These are phyloP conservation scores for Podospora pseudoanserina DNA, from an alignment of 495 filamentous ascomycete species.

Conservation along the genomic window DNA sequence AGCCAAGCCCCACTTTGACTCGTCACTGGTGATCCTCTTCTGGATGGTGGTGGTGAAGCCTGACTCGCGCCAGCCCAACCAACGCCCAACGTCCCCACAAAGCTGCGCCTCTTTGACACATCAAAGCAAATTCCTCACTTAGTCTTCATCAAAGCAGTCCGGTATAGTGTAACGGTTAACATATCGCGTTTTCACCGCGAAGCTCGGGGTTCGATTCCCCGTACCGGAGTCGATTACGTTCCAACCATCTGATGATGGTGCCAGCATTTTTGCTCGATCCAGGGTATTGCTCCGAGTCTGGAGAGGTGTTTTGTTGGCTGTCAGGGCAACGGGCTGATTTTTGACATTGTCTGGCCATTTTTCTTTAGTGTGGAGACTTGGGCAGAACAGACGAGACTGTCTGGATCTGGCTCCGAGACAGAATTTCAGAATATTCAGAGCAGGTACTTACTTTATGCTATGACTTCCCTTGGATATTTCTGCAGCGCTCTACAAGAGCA, in stretches of 20 bases:
- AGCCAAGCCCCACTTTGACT: neutral
- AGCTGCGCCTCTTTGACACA: neutral
- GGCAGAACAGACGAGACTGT: no score
- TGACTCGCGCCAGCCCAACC: neutral
- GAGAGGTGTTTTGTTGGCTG: neutral
- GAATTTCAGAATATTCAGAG: no score
- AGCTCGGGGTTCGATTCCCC: conserved; percentile 52
- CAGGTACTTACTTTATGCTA: no score
- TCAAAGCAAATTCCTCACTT: neutral
- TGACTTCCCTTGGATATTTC: no score
- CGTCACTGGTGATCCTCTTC: neutral
- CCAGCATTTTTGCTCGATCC: neutral
- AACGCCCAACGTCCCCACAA: neutral
- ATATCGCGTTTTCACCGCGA: conserved; percentile 51
- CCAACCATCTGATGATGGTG: neutral
- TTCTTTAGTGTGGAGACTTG: neutral
- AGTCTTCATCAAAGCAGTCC: conserved; percentile 18
- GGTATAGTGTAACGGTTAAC: conserved; percentile 49
- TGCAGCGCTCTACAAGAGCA: no score
- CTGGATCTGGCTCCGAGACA: no score
- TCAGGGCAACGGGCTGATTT: neutral
- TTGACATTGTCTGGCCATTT: neutral
- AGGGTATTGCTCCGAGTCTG: no score
- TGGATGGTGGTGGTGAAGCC: neutral
- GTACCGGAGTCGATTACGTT: conserved; percentile 35